Conservation (phyloP, 768 basidiomycete genomes). For the Sporobolomyces roseus region DNA sequence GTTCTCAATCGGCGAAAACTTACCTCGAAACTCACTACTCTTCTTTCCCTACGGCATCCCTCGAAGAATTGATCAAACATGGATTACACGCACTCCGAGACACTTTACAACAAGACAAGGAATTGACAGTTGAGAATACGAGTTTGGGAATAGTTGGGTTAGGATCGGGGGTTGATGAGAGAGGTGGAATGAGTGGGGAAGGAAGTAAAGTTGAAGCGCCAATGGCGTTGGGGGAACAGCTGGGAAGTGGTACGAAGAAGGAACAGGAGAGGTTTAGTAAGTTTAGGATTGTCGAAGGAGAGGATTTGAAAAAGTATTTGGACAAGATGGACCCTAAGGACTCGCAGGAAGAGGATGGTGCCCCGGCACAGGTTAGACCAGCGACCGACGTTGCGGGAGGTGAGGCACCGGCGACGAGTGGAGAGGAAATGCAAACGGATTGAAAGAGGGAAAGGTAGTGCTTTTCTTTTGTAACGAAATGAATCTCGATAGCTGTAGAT, state of each 20-base stretch:
- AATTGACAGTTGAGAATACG: slow-evolving; percentile 86
- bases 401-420: not conserved
- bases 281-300: slow-evolving; percentile 86
- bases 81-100: slow-evolving; percentile 92
- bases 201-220: slow-evolving; percentile 10
- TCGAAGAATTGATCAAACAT: slow-evolving; percentile 64
- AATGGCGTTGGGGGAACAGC: slow-evolving; percentile 57
- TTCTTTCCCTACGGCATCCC: slow-evolving; percentile 67
- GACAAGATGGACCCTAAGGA: slow-evolving; percentile 62
- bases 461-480: no score
- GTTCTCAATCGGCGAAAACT: slow-evolving; percentile 97
- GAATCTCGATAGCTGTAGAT: no score
- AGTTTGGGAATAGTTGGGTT: slow-evolving; percentile 84
- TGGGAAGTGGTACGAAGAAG: slow-evolving; percentile 44
- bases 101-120: slow-evolving; percentile 97
- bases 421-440: slow-evolving; percentile 16
- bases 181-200: not conserved
- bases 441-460: not conserved
- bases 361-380: not conserved
- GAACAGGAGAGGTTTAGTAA: slow-evolving; percentile 54
- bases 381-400: slow-evolving; percentile 4
- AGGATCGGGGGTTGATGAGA: slow-evolving; percentile 8
- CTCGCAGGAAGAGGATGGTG: not conserved
- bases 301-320: slow-evolving; percentile 68
- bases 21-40: slow-evolving; percentile 94